Evolutionary conservation across 1,284 basidiomycete species (phyloP), one percentile per base, ranked within the genome.

Genomic region (Ganoderma multipileum): DNA sequence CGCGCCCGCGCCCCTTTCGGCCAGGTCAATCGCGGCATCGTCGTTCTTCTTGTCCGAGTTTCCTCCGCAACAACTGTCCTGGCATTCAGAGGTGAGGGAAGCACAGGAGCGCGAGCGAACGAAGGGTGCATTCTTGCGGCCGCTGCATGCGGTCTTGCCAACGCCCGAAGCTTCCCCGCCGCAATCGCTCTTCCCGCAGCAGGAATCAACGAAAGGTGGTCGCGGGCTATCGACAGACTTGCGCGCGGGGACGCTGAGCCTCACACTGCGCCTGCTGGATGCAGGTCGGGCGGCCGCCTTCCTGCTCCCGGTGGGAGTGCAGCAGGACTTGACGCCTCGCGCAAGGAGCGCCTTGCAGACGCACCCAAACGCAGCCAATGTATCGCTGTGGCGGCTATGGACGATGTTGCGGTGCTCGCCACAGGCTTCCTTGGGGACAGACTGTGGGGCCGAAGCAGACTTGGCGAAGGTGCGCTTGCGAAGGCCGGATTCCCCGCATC

Each of bases 341-440:
- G 75, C 76, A 20, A 78, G 73, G 63, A 78, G 66, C 2, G 77
- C 77, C 68, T 69, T 76, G 71, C 77, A 78, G 41, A 78, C 67
- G 63, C 78, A 79, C 6, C 78, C 78, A 59, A 78, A 79, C 39
- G 76, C 75, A 5, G 77, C 66, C 9, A 79, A 70, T 4, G 77
- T 78, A 58, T 77, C 76, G 50, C 72, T 73, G 62, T 78, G 74
- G 58, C 78, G 76, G 63, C 64, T 77, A 30, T 70, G 75, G 9
- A 76, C 78, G 50, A 76, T 72, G 26, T 73, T 74, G 65, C 67
- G 75, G 69, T 79, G 77, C 58, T 76, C 72, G 33, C 75, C 74
- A 54, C 78, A 79, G 12, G 78, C 76, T 38, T 76, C 70, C 59
- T 73, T 67, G 9, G 76, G 76, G 28, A 68, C 38, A 1, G 44